Conservation (phyloP, 192 early-diverging fungal genomes). For the Phycomyces blakesleeanus region DNA sequence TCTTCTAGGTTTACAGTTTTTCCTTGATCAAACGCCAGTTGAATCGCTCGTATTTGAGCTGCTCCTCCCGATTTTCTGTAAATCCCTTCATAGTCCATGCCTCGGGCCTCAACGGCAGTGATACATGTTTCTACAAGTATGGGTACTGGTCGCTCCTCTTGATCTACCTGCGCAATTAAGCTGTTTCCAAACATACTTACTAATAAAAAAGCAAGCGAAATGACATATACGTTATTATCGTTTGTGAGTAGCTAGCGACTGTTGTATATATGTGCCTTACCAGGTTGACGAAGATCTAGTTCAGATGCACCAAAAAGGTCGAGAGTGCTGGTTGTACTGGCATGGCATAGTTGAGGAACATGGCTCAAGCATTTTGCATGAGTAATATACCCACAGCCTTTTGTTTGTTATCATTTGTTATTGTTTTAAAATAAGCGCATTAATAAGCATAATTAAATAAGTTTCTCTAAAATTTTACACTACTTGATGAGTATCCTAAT, state of each 20-base stretch:
- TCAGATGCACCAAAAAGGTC: slow-evolving; percentile 15
- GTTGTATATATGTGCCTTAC: neutral
- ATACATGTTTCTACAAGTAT: slow-evolving; percentile 67
- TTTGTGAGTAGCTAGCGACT: too few relatives aligned
- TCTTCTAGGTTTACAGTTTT: slow-evolving; percentile 47
- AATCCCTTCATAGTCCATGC: slow-evolving; percentile 73
- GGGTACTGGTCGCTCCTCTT: slow-evolving; percentile 59
- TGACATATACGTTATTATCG: too few relatives aligned
- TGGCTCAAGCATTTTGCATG: slow-evolving; percentile 43
- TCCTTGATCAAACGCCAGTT: slow-evolving; percentile 58
- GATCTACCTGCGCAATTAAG: slow-evolving; percentile 49
- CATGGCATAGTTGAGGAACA: slow-evolving; percentile 32
- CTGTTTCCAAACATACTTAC: slow-evolving; percentile 63
- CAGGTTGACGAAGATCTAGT: neutral
- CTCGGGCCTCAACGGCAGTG: slow-evolving; percentile 57
- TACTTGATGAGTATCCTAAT: neutral
- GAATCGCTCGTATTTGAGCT: slow-evolving; percentile 63
- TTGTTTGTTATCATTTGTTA: neutral
- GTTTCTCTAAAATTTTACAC: too few relatives aligned
- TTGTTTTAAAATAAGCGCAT: slow-evolving; percentile 6
- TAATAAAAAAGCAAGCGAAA: too few relatives aligned
- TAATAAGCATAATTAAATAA: too few relatives aligned
- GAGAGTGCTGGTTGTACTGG: slow-evolving; percentile 15
- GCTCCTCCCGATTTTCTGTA: slow-evolving; percentile 79
- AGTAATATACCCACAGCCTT: slow-evolving; percentile 44